phyloP scores from a whole-genome alignment of 1,284 basidiomycete species.

The Tilletia caries region DNA sequence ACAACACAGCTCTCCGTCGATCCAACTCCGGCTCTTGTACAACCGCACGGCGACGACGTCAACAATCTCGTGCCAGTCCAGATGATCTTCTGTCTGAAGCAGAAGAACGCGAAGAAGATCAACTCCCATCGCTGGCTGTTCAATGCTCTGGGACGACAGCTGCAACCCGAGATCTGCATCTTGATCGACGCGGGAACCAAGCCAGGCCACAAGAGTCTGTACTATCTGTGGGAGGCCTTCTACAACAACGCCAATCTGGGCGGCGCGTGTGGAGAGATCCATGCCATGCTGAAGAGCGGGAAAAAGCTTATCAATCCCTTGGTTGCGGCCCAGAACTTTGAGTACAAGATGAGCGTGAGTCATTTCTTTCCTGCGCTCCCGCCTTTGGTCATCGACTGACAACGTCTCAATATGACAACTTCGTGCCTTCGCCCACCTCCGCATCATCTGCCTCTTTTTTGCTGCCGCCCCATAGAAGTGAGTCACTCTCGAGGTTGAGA shows the following conservation, averaged over 20 bases:
- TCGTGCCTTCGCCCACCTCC: too few species aligned
- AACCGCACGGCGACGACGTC: slow-evolving; percentile 78
- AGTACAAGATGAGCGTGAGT: slow-evolving; percentile 80
- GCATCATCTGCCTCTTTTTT: too few species aligned
- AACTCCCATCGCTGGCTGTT: slow-evolving; percentile 80
- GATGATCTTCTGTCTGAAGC: slow-evolving; percentile 90
- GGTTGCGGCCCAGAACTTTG: slow-evolving; percentile 82
- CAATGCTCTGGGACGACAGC: slow-evolving; percentile 82
- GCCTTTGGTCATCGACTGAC: too few species aligned
- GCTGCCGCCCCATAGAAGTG: too few species aligned
- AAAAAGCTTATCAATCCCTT: slow-evolving; percentile 52
- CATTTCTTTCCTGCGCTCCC: slow-evolving; percentile 23
- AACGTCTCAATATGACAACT: too few species aligned
- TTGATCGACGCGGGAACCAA: slow-evolving; percentile 53
- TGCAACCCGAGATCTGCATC: slow-evolving; percentile 50
- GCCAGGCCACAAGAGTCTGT: slow-evolving; percentile 48
- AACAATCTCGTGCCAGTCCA: slow-evolving; percentile 85
- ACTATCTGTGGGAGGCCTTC: slow-evolving; percentile 53
- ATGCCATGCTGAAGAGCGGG: slow-evolving; percentile 50
- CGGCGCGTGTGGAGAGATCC: slow-evolving; percentile 53
- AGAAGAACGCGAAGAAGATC: slow-evolving; percentile 78
- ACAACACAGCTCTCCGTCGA: slow-evolving; percentile 67
- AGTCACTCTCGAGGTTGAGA: slow-evolving; percentile 13
- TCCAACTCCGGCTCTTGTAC: slow-evolving; percentile 78
- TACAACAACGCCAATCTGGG: slow-evolving; percentile 52